Conservation (phyloP, 495 filamentous ascomycete species). For the Talaromyces liani region DNA sequence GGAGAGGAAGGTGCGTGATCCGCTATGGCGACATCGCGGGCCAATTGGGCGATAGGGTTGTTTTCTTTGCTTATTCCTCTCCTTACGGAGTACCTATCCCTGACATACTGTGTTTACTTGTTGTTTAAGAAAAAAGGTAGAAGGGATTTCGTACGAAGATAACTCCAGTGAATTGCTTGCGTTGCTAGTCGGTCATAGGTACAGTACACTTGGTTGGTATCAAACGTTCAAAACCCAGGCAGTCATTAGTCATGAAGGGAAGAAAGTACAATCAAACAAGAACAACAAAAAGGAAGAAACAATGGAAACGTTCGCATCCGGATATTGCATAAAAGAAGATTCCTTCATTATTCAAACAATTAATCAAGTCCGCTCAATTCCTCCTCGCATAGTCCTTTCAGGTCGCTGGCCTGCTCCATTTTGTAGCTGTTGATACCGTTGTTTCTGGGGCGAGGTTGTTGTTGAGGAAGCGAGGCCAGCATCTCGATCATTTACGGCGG, state of each 20-base stretch:
- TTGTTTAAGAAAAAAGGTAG: neutral
- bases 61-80: neutral
- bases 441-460: neutral
- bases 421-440: neutral
- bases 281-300: neutral
- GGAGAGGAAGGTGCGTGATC: neutral
- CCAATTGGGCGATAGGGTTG: neutral
- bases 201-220: conserved; percentile 4
- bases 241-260: conserved; percentile 1
- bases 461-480: neutral
- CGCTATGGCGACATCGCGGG: conserved; percentile 9
- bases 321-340: neutral
- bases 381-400: neutral
- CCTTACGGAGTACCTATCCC: neutral
- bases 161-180: neutral
- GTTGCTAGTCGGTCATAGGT: neutral
- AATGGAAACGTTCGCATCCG: neutral
- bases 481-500: neutral
- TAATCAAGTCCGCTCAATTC: neutral
- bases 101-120: neutral
- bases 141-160: neutral
- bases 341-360: neutral
- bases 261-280: neutral
- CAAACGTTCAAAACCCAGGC: neutral
- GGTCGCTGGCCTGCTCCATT: neutral